Conservation (phyloP, 768 basidiomycete species). For the Pleurotus cornucopiae region DNA sequence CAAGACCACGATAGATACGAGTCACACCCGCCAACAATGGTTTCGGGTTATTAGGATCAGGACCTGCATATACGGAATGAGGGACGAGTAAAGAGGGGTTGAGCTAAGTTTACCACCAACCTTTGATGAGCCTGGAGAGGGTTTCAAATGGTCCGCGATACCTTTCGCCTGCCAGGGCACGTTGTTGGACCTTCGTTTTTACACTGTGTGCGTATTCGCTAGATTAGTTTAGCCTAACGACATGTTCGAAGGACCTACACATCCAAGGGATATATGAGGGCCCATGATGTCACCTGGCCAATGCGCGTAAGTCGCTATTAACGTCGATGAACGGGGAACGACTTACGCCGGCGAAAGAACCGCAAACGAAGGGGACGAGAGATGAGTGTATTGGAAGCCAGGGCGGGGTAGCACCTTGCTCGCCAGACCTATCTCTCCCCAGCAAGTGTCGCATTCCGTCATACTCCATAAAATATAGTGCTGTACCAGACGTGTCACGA, state of each 20-base stretch:
- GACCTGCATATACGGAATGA: conserved; percentile 39
- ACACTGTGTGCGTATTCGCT: conserved; percentile 43
- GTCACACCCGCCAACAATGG: conserved; percentile 72
- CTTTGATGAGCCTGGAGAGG: conserved; percentile 74
- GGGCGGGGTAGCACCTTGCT: conserved; percentile 76
- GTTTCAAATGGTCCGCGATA: conserved; percentile 74
- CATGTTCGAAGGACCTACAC: conserved; percentile 50
- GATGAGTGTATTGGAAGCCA: conserved; percentile 83
- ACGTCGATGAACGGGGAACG: conserved; percentile 11
- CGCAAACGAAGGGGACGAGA: conserved; percentile 87
- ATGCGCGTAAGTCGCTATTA: conserved; percentile 28
- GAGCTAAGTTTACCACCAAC: conserved; percentile 29
- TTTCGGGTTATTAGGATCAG: conserved; percentile 76
- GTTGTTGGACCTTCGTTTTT: conserved; percentile 95
- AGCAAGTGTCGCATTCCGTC: conserved; percentile 86
- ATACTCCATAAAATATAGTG: conserved; percentile 91
- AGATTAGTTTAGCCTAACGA: conserved; percentile 13
- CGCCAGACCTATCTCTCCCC: conserved; percentile 71
- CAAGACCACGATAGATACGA: conserved; percentile 89
- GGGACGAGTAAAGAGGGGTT: neutral
- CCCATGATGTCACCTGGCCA: conserved; percentile 69
- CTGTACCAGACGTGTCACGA: conserved; percentile 86
- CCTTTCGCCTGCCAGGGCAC: conserved; percentile 75
- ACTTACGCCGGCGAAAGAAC: conserved; percentile 80
- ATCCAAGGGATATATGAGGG: conserved; percentile 89